A percentile compares a stretch with the other conserved stretches of the same genome.
Conservation (phyloP, 2,329 filamentous ascomycete species). For the Conoideocrella luteorostrata region DNA sequence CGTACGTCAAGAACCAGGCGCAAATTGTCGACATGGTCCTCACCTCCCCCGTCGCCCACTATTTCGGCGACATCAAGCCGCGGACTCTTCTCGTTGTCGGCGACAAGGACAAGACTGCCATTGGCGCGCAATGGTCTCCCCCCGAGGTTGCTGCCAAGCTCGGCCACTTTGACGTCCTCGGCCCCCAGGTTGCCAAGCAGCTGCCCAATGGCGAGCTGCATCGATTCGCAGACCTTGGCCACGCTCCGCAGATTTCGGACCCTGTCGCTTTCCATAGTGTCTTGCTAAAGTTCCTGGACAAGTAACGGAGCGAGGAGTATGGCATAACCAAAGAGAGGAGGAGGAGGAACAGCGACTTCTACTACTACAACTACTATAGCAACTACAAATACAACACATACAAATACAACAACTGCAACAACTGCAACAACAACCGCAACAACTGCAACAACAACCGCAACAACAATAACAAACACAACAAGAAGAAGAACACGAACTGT, state of each 20-base stretch:
- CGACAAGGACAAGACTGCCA: conserved; percentile 46
- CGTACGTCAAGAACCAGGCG: conserved; percentile 42
- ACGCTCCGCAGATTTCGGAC: conserved; percentile 47
- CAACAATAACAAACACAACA: too few relatives aligned
- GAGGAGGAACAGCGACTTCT: too few relatives aligned
- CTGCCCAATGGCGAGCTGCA: conserved; percentile 40
- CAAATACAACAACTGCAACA: too few relatives aligned
- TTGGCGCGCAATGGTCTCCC: conserved; percentile 46
- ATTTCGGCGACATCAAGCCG: conserved; percentile 38
- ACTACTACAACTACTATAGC: too few relatives aligned
- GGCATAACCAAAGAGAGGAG: neutral
- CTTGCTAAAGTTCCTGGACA: conserved; percentile 36
- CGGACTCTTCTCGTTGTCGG: conserved; percentile 44
- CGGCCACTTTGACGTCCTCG: conserved; percentile 44
- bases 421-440: too few relatives aligned
- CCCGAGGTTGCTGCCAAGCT: conserved; percentile 36
- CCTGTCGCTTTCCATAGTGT: conserved; percentile 40
- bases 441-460: too few relatives aligned
- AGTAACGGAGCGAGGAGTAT: neutral
- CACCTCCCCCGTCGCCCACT: conserved; percentile 43
- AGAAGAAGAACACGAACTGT: too few relatives aligned
- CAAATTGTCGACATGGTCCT: conserved; percentile 49
- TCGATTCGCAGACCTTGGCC: conserved; percentile 41
- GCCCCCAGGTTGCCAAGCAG: conserved; percentile 34
- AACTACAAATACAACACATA: too few relatives aligned